Conservation (phyloP, 805 yeast genomes). For the Kluyveromyces wickerhamii region DNA sequence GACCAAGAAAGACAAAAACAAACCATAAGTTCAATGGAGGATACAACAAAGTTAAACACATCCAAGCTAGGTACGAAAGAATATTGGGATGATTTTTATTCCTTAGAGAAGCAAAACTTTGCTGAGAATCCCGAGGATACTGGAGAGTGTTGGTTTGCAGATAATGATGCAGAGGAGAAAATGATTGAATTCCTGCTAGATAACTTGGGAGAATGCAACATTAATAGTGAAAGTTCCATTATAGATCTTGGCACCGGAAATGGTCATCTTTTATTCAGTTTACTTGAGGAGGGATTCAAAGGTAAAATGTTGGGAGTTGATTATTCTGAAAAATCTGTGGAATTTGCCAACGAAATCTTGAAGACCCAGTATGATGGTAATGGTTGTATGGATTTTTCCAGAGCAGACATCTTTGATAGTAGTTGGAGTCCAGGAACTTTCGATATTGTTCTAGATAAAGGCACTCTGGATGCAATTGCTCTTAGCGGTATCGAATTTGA, state of each 20-base stretch:
- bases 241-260: conserved; percentile 94
- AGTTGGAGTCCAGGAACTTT: conserved; percentile 37
- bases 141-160: conserved; percentile 96
- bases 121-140: conserved; percentile 68
- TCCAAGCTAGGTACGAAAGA: conserved; percentile 82
- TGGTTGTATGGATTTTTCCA: conserved; percentile 42
- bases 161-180: conserved; percentile 83
- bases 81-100: conserved; percentile 89
- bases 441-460: conserved; percentile 84
- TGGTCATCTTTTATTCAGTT: conserved; percentile 75
- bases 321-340: conserved; percentile 73
- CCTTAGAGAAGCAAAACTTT: conserved; percentile 64
- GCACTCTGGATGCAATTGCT: conserved; percentile 95
- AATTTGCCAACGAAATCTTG: conserved; percentile 61
- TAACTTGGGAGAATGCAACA: conserved; percentile 33
- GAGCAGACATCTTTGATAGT: conserved; percentile 57
- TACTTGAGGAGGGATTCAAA: conserved; percentile 55
- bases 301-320: conserved; percentile 70
- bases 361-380: conserved; percentile 30
- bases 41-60: conserved; percentile 46
- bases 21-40: conserved; percentile 32
- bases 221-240: conserved; percentile 34
- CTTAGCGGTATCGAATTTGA: conserved; percentile 53
- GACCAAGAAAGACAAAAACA: neutral
- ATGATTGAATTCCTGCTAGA: conserved; percentile 66